Evolutionary conservation across 1,284 basidiomycete genomes (phyloP).

Genomic region (Pseudozyma flocculosa): DNA sequence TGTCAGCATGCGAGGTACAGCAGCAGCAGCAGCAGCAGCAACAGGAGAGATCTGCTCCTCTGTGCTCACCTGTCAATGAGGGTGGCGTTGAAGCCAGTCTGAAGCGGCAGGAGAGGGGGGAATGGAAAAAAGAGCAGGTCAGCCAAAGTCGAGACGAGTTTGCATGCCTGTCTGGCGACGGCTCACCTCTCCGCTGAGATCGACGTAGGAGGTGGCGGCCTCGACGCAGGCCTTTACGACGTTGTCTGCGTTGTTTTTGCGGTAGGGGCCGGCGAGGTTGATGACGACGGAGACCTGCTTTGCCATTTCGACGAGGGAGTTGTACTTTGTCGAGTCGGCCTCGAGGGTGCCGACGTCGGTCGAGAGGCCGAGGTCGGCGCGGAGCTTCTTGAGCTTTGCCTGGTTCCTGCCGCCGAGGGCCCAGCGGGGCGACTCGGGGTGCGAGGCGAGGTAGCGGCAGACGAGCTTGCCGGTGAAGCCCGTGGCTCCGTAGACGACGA

Average conservation of each 20-base stretch:
- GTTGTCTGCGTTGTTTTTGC: conserved; percentile 25
- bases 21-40: too few species aligned
- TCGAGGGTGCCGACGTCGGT: conserved; percentile 30
- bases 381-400: conserved; percentile 26
- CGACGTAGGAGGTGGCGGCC: conserved; percentile 68
- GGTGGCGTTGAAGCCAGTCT: conserved; percentile 57
- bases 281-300: conserved; percentile 22
- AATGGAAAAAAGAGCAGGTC: too few species aligned
- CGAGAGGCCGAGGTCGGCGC: conserved; percentile 19
- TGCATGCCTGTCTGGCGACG: too few species aligned
- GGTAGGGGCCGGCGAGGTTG: conserved; percentile 49
- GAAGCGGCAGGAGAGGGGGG: too few species aligned
- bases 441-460: conserved; percentile 35
- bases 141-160: too few species aligned
- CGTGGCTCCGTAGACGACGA: conserved; percentile 49
- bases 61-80: conserved; percentile 63
- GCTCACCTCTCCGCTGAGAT: conserved; percentile 64
- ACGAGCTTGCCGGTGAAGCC: conserved; percentile 49
- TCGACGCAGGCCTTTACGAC: conserved; percentile 63
- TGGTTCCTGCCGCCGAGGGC: conserved; percentile 48
- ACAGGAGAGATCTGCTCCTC: too few species aligned
- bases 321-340: conserved; percentile 27
- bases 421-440: conserved; percentile 30
- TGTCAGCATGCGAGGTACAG: too few species aligned
- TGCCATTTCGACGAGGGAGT: conserved; percentile 30